These are phyloP conservation scores for Eimeria necatrix DNA, from an alignment of 169 alveolate genomes.

Conservation along the genomic window DNA sequence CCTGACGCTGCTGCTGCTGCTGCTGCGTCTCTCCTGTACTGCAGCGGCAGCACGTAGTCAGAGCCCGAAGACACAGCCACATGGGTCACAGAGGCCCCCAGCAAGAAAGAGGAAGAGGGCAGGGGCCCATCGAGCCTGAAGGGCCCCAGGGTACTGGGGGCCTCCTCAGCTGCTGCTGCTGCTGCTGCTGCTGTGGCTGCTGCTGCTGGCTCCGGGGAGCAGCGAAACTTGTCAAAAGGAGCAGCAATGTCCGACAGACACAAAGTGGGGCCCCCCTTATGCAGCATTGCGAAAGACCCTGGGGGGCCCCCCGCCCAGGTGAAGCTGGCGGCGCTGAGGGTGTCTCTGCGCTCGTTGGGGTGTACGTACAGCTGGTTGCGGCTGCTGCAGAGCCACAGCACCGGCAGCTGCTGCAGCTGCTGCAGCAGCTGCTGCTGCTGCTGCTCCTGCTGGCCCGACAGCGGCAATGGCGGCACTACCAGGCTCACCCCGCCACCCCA, in stretches of 20 bases:
- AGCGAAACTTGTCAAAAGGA: background rate
- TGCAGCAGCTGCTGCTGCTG: constrained; percentile 20
- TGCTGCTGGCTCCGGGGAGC: background rate
- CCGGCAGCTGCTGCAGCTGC: constrained; percentile 55
- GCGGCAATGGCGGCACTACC: constrained; percentile 74
- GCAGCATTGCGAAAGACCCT: background rate
- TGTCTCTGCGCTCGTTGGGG: constrained; percentile 78
- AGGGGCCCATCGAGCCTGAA: constrained; percentile 30
- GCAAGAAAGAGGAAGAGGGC: constrained; percentile 17
- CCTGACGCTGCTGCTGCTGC: constrained; percentile 44
- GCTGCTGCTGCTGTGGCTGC: constrained; percentile 66
- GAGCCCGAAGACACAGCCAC: constrained; percentile 67
- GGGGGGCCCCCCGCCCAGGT: background rate
- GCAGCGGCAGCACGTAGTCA: constrained; percentile 26
- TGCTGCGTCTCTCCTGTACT: background rate
- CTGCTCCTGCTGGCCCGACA: background rate
- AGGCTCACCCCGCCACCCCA: constrained; percentile 67
- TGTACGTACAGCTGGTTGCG: constrained; percentile 79
- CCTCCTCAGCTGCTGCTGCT: constrained; percentile 54
- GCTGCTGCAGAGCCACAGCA: constrained; percentile 76
- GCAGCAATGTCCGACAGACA: constrained; percentile 34
- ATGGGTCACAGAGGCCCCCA: constrained; percentile 43
- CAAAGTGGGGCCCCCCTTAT: background rate
- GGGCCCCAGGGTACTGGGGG: background rate
- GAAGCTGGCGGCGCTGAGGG: constrained; percentile 45